Evolutionary conservation across 140 eudicot genomes (phyloP).

Genomic region (Cichorium intybus): DNA sequence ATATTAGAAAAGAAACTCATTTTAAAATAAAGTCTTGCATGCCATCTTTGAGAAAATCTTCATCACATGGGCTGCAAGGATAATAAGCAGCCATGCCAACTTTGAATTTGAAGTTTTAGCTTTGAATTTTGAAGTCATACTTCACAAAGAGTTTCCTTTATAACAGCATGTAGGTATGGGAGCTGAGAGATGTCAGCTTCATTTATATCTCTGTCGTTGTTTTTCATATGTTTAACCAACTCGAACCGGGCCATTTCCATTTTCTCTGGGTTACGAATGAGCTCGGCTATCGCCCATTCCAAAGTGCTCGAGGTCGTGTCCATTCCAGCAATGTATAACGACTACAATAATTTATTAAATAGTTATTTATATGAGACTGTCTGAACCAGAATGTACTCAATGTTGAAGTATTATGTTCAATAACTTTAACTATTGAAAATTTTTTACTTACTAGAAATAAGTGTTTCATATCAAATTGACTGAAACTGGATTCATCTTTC

Average conservation of each 20-base stretch:
- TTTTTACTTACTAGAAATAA: constrained; percentile 23
- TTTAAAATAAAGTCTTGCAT: too few species aligned
- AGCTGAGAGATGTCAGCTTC: constrained; percentile 27
- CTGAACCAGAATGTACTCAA: not conserved
- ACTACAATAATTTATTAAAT: constrained; percentile 1
- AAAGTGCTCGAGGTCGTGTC: constrained; percentile 27
- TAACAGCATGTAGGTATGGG: constrained; percentile 33
- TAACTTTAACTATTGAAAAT: not conserved
- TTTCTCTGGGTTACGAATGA: constrained; percentile 25
- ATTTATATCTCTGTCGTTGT: not conserved
- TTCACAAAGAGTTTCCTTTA: constrained; percentile 41
- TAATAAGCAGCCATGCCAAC: too few species aligned
- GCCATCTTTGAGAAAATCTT: too few species aligned
- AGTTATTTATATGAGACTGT: not conserved
- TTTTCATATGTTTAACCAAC: not conserved
- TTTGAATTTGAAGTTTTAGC: too few species aligned
- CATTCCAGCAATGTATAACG: constrained; percentile 23
- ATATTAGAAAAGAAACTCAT: too few species aligned
- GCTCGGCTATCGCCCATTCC: constrained; percentile 47
- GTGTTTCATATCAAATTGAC: constrained; percentile 17
- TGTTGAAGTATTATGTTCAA: not conserved
- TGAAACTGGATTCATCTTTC: constrained; percentile 10
- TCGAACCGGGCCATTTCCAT: constrained; percentile 17
- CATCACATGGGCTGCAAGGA: too few species aligned
- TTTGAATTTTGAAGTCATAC: too few species aligned